Percentiles rank a stretch among this genome's conserved stretches.
These are phyloP conservation scores for Geranium rotundifolium DNA, from an alignment of 345 rosid species.

Conservation along the genomic window DNA sequence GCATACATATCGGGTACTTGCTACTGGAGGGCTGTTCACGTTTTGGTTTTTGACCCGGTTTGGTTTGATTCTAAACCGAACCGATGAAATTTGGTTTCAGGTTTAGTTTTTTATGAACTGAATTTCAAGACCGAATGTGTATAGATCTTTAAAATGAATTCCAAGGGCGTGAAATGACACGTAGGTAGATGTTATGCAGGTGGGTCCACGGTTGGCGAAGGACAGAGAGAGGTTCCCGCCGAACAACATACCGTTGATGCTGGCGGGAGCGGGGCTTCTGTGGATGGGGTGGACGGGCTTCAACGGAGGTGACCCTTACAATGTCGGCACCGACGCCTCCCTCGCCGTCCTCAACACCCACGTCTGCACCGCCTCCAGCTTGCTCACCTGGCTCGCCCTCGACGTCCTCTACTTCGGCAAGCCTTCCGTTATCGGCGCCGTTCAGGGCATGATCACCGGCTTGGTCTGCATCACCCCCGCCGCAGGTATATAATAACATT, in stretches of 20 bases:
- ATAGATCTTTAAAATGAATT: not conserved
- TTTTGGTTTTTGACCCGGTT: too few relatives aligned
- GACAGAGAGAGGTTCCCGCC: conserved; percentile 45
- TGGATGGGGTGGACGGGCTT: conserved; percentile 57
- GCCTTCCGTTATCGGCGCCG: conserved; percentile 40
- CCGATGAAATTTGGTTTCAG: too few relatives aligned
- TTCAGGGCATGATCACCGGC: conserved; percentile 52
- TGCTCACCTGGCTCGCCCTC: conserved; percentile 31
- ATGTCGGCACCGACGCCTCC: conserved; percentile 22
- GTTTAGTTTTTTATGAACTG: too few relatives aligned
- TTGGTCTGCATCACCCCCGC: conserved; percentile 49
- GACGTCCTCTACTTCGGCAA: conserved; percentile 26
- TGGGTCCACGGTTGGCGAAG: conserved; percentile 40
- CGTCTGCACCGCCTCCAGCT: conserved; percentile 37
- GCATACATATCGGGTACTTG: too few relatives aligned
- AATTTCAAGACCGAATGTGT: too few relatives aligned
- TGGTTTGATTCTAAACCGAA: too few relatives aligned
- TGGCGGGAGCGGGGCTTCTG: conserved; percentile 37
- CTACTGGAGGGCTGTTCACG: too few relatives aligned
- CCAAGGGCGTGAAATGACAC: not conserved
- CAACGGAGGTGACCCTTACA: conserved; percentile 47
- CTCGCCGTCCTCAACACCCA: conserved; percentile 41
- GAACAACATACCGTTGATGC: conserved; percentile 35
- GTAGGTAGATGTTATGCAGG: conserved; percentile 9
- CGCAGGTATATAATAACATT: conserved; percentile 15